Percentiles rank a stretch among this genome's conserved stretches.
Evolutionary conservation across 1,284 basidiomycete species (phyloP).

Genomic region (Fomitopsis schrenkii): DNA sequence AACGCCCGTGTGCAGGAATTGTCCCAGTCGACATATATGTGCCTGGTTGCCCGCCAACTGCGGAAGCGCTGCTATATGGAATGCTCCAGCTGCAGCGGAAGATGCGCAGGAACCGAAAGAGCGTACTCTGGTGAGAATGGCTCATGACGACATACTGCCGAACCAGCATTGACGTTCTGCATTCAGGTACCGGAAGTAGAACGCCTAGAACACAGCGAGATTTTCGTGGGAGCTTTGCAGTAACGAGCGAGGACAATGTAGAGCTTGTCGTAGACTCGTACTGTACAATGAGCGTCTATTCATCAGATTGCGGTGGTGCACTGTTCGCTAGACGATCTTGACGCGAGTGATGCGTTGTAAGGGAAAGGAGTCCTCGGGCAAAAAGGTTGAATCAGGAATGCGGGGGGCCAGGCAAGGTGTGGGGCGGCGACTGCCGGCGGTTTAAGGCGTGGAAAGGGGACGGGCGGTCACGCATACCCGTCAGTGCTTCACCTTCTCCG

Average conservation of each 20-base stretch:
- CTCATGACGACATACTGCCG: background rate
- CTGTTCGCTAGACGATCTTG: background rate
- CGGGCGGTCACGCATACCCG: slow-evolving; percentile 6
- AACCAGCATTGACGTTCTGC: slow-evolving; percentile 6
- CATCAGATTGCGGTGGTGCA: background rate
- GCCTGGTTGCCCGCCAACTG: slow-evolving; percentile 91
- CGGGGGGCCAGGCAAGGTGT: background rate
- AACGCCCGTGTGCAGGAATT: slow-evolving; percentile 52
- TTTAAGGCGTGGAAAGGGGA: background rate
- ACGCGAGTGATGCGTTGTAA: background rate
- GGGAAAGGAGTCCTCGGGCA: background rate
- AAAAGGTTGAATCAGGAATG: background rate
- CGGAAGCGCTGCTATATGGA: slow-evolving; percentile 91
- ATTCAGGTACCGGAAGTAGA: slow-evolving; percentile 24
- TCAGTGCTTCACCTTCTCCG: background rate
- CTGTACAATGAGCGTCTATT: background rate
- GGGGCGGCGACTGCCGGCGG: slow-evolving; percentile 7
- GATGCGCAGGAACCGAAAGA: slow-evolving; percentile 90
- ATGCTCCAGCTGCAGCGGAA: slow-evolving; percentile 97
- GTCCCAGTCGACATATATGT: slow-evolving; percentile 98
- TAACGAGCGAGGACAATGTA: background rate
- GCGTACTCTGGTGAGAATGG: slow-evolving; percentile 78
- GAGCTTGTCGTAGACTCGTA: background rate
- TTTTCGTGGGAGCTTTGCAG: background rate
- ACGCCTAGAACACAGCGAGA: background rate